Evolutionary conservation across 306 rosid genomes (phyloP).

Genomic region (Hippophae gyantsensis): DNA sequence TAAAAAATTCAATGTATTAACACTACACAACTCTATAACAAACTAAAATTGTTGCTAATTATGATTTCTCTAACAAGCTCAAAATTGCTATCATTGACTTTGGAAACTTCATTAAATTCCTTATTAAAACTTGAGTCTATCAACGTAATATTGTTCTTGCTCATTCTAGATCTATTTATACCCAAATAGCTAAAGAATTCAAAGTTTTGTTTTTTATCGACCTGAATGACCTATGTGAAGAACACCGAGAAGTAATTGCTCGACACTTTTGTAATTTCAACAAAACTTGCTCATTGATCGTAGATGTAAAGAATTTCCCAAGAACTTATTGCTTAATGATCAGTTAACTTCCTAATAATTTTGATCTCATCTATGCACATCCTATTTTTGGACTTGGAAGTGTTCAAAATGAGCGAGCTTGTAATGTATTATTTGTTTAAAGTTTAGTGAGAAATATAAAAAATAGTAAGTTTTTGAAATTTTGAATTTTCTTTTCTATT

Average conservation of each 20-base stretch:
- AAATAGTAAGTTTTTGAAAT: conserved; percentile 32
- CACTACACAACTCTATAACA: conserved; percentile 61
- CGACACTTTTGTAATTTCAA: conserved; percentile 57
- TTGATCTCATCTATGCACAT: conserved; percentile 77
- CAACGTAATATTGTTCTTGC: conserved; percentile 71
- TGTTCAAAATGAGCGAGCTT: conserved; percentile 70
- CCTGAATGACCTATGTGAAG: conserved; percentile 67
- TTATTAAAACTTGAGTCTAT: conserved; percentile 41
- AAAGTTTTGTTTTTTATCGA: conserved; percentile 48
- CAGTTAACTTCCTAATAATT: conserved; percentile 33
- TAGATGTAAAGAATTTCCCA: conserved; percentile 92
- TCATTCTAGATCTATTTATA: conserved; percentile 54
- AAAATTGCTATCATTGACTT: conserved; percentile 61
- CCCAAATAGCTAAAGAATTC: conserved; percentile 29
- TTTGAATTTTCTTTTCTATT: too few relatives aligned
- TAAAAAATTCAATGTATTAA: conserved; percentile 44
- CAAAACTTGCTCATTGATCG: conserved; percentile 59
- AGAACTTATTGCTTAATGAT: conserved; percentile 54
- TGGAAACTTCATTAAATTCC: conserved; percentile 77
- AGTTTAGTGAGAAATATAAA: conserved; percentile 39
- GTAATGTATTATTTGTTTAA: conserved; percentile 71
- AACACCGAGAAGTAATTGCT: conserved; percentile 70
- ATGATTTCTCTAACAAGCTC: conserved; percentile 32
- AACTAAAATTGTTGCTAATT: conserved; percentile 42
- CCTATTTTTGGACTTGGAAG: conserved; percentile 98